Evolutionary conservation across 768 basidiomycete genomes (phyloP), one percentile per base, ranked within the genome.

Genomic region (Termitomyces sp.): DNA sequence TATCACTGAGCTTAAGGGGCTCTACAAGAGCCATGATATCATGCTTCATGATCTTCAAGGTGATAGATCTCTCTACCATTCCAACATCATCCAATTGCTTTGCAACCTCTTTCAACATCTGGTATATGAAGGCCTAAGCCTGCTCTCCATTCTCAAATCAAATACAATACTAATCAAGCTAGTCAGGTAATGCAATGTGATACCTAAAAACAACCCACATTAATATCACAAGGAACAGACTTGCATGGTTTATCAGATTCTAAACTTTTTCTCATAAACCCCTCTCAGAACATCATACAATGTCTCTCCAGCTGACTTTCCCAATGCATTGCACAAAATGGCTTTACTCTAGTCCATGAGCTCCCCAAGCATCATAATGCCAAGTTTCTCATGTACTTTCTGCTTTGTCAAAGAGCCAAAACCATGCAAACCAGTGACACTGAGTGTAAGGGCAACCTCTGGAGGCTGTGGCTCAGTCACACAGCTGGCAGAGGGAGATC

Each of bases 171-270:
- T 25, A 25, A 20, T 25, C 25, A 25, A 25, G 25, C 25, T 25
- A 25, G 25, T 51, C 10, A 42, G 29, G 31, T 7, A 38, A 53
- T n/a, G 32, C 25, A 25, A 25, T 29, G 17, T 5, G 31, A 34
- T 4, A 34, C n/a, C 32, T 17, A 5, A 36, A 5, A 34, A 4
- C 14, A 15, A 81, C 93, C 70, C 66, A 96, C 95, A 68, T 94
- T 98, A 68, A 98, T 91, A 70, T 98, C 96, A 60, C 92, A 95
- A 11, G 91, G 93, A 25, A 99, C 93, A 7, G 89, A 92, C 72
- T 94, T 94, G 66, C 96, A 79, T 53, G 88, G 85, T 69, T 93
- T 93, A 70, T 93, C 89, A 37, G 86, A 87, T 70, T 94, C 91
- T 46, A 98, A 98, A 74, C 61, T 83, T 83, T 57, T 85, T 83